phyloP scores from a whole-genome alignment of 129 eudicot species.

The Logfia minima region DNA sequence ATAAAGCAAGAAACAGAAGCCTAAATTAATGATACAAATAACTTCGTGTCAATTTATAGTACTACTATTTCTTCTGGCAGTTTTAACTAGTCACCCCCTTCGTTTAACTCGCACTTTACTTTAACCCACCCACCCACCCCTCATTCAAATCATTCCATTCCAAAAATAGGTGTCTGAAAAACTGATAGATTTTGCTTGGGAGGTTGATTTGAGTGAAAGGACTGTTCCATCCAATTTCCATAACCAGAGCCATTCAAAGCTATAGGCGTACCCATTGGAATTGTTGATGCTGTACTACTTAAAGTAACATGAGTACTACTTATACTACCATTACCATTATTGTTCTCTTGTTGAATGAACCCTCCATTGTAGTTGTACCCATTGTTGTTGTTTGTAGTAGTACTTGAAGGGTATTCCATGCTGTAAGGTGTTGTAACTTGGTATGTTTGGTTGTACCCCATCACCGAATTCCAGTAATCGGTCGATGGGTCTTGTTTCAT shows the following conservation, averaged over 20 bases:
- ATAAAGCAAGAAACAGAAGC: constrained; percentile 25
- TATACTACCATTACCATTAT: constrained; percentile 9
- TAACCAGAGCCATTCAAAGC: constrained; percentile 41
- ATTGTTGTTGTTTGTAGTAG: constrained; percentile 15
- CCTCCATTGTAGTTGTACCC: constrained; percentile 21
- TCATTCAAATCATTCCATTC: constrained; percentile 67
- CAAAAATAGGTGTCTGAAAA: constrained; percentile 72
- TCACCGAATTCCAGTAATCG: constrained; percentile 43
- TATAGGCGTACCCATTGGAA: constrained; percentile 39
- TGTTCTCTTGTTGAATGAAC: constrained; percentile 31
- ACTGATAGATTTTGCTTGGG: constrained; percentile 55
- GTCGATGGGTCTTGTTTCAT: constrained; percentile 49
- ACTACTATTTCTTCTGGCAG: constrained; percentile 27
- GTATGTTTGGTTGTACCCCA: constrained; percentile 35
- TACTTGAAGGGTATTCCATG: constrained; percentile 39
- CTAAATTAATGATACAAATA: constrained; percentile 32
- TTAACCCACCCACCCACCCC: not conserved
- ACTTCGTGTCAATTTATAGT: constrained; percentile 25
- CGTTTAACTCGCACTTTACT: constrained; percentile 31
- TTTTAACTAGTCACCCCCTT: constrained; percentile 10
- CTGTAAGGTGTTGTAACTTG: constrained; percentile 45
- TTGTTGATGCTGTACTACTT: constrained; percentile 32
- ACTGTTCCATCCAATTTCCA: constrained; percentile 54
- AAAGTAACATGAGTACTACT: constrained; percentile 19
- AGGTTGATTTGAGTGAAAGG: constrained; percentile 49